Percentiles rank a stretch among this genome's conserved stretches.
These are phyloP conservation scores for Dendrocalamus latiflorus DNA, from an alignment of 202 grass and related monocot genomes.

Conservation along the genomic window DNA sequence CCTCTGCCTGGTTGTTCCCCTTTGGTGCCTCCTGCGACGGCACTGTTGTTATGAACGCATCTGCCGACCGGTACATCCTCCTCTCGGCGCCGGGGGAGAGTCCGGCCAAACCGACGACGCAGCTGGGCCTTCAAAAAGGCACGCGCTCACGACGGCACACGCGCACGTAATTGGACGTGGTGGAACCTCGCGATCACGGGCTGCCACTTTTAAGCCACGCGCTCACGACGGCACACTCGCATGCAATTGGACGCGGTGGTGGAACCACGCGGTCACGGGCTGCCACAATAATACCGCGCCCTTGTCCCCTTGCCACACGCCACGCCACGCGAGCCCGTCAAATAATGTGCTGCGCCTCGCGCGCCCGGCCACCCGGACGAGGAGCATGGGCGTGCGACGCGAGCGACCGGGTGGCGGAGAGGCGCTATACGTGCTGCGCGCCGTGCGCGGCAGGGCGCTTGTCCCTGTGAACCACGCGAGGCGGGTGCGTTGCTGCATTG, in stretches of 20 bases:
- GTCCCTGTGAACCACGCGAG: neutral
- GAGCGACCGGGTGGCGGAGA: neutral
- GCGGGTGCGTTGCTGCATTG: neutral
- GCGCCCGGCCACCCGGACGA: neutral
- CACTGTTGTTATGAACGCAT: no score
- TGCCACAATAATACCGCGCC: slow-evolving; percentile 17
- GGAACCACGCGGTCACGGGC: neutral
- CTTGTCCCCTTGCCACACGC: neutral
- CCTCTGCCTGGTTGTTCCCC: neutral
- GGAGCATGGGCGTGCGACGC: neutral
- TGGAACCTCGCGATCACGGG: no score
- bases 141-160: no score
- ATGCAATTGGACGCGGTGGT: no score
- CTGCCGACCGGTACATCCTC: no score
- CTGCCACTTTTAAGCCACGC: no score
- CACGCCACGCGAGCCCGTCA: neutral
- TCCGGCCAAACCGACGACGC: slow-evolving; percentile 16
- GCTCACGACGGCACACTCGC: no score
- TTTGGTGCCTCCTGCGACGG: no score
- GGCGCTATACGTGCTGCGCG: neutral
- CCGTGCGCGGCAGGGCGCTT: neutral
- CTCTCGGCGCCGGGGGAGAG: neutral
- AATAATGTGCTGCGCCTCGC: neutral
- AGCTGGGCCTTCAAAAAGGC: neutral
- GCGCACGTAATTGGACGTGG: neutral